phyloP scores from a whole-genome alignment of 495 filamentous ascomycete species.

The Cairneyella variabilis region DNA sequence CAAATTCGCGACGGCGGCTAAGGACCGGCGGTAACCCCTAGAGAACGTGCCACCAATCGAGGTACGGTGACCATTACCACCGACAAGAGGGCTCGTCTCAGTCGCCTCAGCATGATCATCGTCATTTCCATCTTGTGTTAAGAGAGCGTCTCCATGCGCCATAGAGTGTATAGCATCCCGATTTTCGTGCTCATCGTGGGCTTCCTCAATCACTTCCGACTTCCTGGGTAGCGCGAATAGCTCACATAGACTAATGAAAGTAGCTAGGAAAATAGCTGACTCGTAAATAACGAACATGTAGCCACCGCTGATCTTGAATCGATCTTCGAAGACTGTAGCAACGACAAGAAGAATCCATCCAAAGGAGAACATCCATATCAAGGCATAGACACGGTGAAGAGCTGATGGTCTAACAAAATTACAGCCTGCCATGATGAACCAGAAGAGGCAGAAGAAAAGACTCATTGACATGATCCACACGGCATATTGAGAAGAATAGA shows the following conservation, averaged over 20 bases:
- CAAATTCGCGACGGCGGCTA: neutral
- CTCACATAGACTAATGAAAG: slow-evolving; percentile 70
- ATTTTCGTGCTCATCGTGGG: slow-evolving; percentile 43
- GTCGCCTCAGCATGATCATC: slow-evolving; percentile 54
- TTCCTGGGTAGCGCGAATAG: slow-evolving; percentile 75
- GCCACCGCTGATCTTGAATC: slow-evolving; percentile 64
- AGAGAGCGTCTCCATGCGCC: slow-evolving; percentile 29
- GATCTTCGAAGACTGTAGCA: slow-evolving; percentile 69
- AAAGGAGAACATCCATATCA: slow-evolving; percentile 77
- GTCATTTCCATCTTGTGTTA: slow-evolving; percentile 27
- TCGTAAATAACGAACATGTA: slow-evolving; percentile 85
- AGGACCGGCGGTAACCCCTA: slow-evolving; percentile 27
- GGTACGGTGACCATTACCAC: slow-evolving; percentile 27
- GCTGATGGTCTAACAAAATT: slow-evolving; percentile 83
- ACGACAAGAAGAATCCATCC: slow-evolving; percentile 69
- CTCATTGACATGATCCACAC: slow-evolving; percentile 82
- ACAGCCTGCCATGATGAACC: slow-evolving; percentile 79
- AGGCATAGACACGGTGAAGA: slow-evolving; percentile 73
- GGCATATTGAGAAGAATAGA: slow-evolving; percentile 81
- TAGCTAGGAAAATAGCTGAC: slow-evolving; percentile 67
- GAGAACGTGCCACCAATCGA: slow-evolving; percentile 59
- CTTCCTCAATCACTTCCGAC: slow-evolving; percentile 51
- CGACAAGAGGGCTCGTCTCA: slow-evolving; percentile 78
- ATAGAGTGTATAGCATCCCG: slow-evolving; percentile 32
- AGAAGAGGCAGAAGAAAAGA: slow-evolving; percentile 73